Base-by-base conservation (phyloP, 139 green algal species). In the Chlamydomonas asymmetrica region DNA sequence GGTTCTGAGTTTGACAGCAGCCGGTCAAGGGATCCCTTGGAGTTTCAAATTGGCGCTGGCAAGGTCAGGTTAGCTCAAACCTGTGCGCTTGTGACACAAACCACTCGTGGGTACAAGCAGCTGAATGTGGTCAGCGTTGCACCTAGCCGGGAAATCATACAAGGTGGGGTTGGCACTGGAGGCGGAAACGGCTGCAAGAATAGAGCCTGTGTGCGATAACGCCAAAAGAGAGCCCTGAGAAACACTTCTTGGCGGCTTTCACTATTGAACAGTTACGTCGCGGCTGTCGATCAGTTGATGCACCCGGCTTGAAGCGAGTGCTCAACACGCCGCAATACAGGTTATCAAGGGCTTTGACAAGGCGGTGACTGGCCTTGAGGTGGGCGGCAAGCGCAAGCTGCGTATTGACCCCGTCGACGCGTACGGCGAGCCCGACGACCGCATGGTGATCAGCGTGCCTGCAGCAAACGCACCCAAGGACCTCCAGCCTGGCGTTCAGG, bases 321-420 rank as follows among this genome's bases (percentile, higher is more conserved):
- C n/a, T n/a, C n/a, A n/a, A n/a, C n/a, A n/a, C n/a, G 31, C 0
- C 25, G 4, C 25, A 45, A 4, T 35, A 2, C 68, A 90, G 65
- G 85, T 93, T 18, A 92, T 95, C 40, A 76, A 72, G 32, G 91
- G 91, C 62, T 93, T 95, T 73, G 85, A 94, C 61, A 74, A 75
- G 25, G 82, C 82, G 4, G 88, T 92, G 13, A 88, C 79, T 2
- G 91, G 91, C 3, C 73, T 95, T 37, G 73, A 49, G 0, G 77
- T 88, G 22, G 90, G 90, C 5, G 85, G 87, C 54, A 82, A 34
- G 3, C 76, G 85, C 34, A 88, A 83, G 76, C 54, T 72, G n/a
- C 57, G 74, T 23, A 74, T 93, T 31, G 31, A 41, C 20, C 73
- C 86, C 0, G 73, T 4, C 37, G 66, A 82, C 59, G 76, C 76